A percentile compares a stretch with the other conserved stretches of the same genome.
These are phyloP conservation scores for Penicillium occitanis DNA, from an alignment of 2,329 filamentous ascomycete genomes.

Conservation along the genomic window DNA sequence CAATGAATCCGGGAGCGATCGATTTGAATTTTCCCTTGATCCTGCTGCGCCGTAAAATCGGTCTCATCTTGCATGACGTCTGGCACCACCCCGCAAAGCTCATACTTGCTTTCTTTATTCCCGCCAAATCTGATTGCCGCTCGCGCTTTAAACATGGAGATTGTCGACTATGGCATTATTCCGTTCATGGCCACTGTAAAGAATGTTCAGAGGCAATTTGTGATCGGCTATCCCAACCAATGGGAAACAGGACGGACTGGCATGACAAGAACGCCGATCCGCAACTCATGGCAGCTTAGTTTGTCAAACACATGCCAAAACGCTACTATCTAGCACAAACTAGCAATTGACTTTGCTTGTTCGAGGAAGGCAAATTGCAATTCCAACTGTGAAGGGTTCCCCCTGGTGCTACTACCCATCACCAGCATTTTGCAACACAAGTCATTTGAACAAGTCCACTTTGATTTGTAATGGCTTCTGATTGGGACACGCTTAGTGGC, in stretches of 20 bases:
- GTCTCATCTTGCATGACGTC: constrained; percentile 16
- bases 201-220: neutral
- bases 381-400: neutral
- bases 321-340: neutral
- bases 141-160: neutral
- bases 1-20: constrained; percentile 7
- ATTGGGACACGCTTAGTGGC: constrained; percentile 11
- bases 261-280: constrained; percentile 9
- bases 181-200: neutral
- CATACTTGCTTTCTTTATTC: constrained; percentile 2
- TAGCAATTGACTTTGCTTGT: constrained; percentile 5
- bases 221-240: neutral
- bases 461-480: constrained; percentile 15
- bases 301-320: constrained; percentile 1
- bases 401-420: constrained; percentile 14
- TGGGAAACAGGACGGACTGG: neutral
- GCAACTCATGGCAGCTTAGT: constrained; percentile 4
- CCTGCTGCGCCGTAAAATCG: constrained; percentile 18
- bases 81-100: constrained; percentile 18
- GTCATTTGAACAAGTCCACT: neutral
- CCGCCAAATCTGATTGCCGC: constrained; percentile 6
- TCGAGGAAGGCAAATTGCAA: constrained; percentile 10
- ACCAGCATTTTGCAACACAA: neutral
- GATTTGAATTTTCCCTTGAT: constrained; percentile 14
- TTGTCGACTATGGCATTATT: constrained; percentile 2